Conservation (phyloP, 371 early-diverging fungal species). For the Lichtheimia ramosa region DNA sequence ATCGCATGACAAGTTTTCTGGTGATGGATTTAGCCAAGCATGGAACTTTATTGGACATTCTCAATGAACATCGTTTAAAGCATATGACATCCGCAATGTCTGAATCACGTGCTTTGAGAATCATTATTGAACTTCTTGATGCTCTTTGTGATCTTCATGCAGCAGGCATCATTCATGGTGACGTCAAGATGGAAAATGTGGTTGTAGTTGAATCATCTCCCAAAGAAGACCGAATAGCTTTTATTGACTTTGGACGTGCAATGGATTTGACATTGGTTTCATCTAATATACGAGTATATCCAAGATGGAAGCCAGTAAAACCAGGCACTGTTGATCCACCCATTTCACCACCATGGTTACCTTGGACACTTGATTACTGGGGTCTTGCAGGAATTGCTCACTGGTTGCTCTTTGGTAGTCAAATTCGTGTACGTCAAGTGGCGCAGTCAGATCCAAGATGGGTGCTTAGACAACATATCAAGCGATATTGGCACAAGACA, state of each 20-base stretch:
- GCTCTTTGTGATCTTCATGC: slow-evolving; percentile 28
- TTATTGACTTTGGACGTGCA: slow-evolving; percentile 52
- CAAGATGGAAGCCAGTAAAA: slow-evolving; percentile 32
- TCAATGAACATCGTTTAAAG: slow-evolving; percentile 22
- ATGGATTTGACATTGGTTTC: slow-evolving; percentile 33
- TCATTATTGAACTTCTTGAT: slow-evolving; percentile 25
- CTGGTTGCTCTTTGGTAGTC: slow-evolving; percentile 33
- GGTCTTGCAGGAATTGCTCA: slow-evolving; percentile 38
- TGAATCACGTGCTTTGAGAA: slow-evolving; percentile 35
- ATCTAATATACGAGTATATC: slow-evolving; percentile 13
- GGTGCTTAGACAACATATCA: slow-evolving; percentile 25
- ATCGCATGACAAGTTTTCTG: slow-evolving; percentile 29
- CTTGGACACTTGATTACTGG: slow-evolving; percentile 43
- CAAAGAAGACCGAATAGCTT: slow-evolving; percentile 16
- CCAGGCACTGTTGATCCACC: slow-evolving; percentile 15
- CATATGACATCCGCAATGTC: slow-evolving; percentile 20
- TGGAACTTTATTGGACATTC: slow-evolving; percentile 35
- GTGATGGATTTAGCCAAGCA: slow-evolving; percentile 23
- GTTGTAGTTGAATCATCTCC: slow-evolving; percentile 20
- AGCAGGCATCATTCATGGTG: slow-evolving; percentile 40
- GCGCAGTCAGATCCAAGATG: slow-evolving; percentile 2
- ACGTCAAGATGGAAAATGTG: slow-evolving; percentile 52
- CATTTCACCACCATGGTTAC: slow-evolving; percentile 16
- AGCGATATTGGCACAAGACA: slow-evolving; percentile 43
- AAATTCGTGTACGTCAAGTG: slow-evolving; percentile 1